Evolutionary conservation across 2,329 filamentous ascomycete genomes (phyloP), one percentile per base, ranked within the genome.

Genomic region (Trichoderma semiorbis): DNA sequence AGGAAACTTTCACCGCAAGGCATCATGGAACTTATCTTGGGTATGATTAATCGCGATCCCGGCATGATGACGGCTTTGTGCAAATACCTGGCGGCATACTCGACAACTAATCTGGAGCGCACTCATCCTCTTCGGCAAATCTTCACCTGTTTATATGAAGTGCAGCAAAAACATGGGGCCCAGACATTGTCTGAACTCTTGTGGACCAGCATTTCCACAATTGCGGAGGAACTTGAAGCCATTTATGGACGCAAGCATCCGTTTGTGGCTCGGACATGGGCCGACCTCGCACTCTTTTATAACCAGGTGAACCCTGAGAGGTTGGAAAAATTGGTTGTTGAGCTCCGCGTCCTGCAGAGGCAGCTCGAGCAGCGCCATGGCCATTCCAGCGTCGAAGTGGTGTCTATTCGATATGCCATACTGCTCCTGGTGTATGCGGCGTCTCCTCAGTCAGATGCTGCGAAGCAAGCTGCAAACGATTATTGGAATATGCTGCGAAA

Each of bases 11-110:
- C 83, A 3, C 82, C 83, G 2, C 80, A 83, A 61, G 81, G 82
- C 3, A 83, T 84, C 68, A 80, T 82, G 60, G 83, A 85, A 73
- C 73, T 85, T 24, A 76, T 85, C 18, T 74, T 84, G 26, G 82
- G 82, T 53, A 84, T 85, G 82, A 81, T 84, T 7, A 79, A 83
- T 64, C 80, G 83, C 36, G 82, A 85, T 68, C 79, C 81, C 16
- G 83, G 82, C 21, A 80, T 84, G 80, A 82, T 84, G 78, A 83
- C 82, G n/a, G 82, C 83, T 1, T 77, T 85, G 16, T 84, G 81
- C 77, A 84, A 84, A 69, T 85, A 84, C 72, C 74, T 85, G 36
- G 81, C 82, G 3, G 83, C 83, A 14, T 84, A 83, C 71, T 81
- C 83, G 58, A 78, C 81, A 7, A 84, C 82, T 1, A 83, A 84